Base-by-base conservation (phyloP, 306 rosid species). In the Macrotyloma uniflorum region DNA sequence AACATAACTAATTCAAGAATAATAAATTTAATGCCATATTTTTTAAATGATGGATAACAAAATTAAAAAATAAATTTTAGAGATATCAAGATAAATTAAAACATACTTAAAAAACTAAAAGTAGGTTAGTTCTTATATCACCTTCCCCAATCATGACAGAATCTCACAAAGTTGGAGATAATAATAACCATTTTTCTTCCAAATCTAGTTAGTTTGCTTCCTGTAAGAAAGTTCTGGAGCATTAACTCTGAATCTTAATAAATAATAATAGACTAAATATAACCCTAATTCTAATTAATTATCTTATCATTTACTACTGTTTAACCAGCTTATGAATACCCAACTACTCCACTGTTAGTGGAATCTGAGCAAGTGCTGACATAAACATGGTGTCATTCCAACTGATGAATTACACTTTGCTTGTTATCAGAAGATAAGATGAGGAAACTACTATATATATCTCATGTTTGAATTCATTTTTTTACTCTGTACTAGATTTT, bases 371-470 rank as follows among this genome's bases (percentile, higher is more conserved):
- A 74, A 72, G 22, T 71, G 83, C 86, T 88, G 92, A 88, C 88
- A 82, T 83, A 81, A 79, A 70, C 80, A 86, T 83, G 83, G 13
- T 86, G 89, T 90, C 92, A 88, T 78, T 46, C 64, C 3, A 70
- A 47, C 43, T 20, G 50, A 32, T 79, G 7, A 79, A 58, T 46
- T 58, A 40, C 42, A 16, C 32, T 78, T 36, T 35, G 38, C 38
- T 35, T 5, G 38, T 5, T 33, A 4, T 6, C 36, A 33, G 7
- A 1, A 33, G 36, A 26, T n/a, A n/a, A n/a, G n/a, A n/a, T n/a
- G n/a, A n/a, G n/a, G n/a, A n/a, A n/a, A n/a, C n/a, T n/a, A n/a
- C n/a, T n/a, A n/a, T n/a, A n/a, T n/a, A n/a, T n/a, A n/a, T n/a
- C n/a, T n/a, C n/a, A n/a, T n/a, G n/a, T n/a, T n/a, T n/a, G n/a